phyloP scores from a whole-genome alignment of 164 flowering plant genomes.

The Macadamia tetraphylla region DNA sequence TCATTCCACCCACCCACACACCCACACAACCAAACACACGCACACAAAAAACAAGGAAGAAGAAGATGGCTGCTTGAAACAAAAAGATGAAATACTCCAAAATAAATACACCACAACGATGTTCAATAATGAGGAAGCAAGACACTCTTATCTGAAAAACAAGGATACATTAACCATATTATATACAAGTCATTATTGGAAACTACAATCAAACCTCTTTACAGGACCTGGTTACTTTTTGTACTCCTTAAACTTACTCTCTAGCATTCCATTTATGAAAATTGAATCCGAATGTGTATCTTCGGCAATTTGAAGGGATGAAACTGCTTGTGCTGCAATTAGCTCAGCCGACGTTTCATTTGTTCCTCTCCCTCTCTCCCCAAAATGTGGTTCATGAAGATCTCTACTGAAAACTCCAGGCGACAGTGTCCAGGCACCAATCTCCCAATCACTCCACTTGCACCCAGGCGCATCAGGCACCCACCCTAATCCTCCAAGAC shows the following conservation, averaged over 20 bases:
- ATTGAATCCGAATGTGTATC: slow-evolving; percentile 45
- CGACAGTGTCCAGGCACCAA: slow-evolving; percentile 34
- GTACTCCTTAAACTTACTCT: slow-evolving; percentile 20
- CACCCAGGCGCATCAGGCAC: slow-evolving; percentile 37
- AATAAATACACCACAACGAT: too few relatives aligned
- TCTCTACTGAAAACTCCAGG: slow-evolving; percentile 30
- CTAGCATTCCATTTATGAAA: slow-evolving; percentile 47
- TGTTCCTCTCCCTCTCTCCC: slow-evolving; percentile 34
- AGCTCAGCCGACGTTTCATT: slow-evolving; percentile 53
- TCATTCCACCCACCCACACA: too few relatives aligned
- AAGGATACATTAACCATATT: neutral
- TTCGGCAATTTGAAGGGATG: slow-evolving; percentile 78
- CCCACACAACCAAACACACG: too few relatives aligned
- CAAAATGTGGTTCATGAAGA: slow-evolving; percentile 24
- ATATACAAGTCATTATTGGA: slow-evolving; percentile 13
- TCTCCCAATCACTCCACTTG: slow-evolving; percentile 42
- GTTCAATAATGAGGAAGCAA: too few relatives aligned
- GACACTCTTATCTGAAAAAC: too few relatives aligned
- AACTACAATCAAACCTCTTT: slow-evolving; percentile 12
- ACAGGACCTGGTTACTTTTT: slow-evolving; percentile 12
- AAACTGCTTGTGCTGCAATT: slow-evolving; percentile 81
- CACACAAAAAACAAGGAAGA: too few relatives aligned
- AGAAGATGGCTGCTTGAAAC: too few relatives aligned
- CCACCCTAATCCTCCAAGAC: slow-evolving; percentile 46
- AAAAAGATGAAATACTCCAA: too few relatives aligned